A percentile compares a stretch with the other conserved stretches of the same genome.
These are phyloP conservation scores for Rubia yunnanensis DNA, from an alignment of 257 asterid genomes.

Conservation along the genomic window DNA sequence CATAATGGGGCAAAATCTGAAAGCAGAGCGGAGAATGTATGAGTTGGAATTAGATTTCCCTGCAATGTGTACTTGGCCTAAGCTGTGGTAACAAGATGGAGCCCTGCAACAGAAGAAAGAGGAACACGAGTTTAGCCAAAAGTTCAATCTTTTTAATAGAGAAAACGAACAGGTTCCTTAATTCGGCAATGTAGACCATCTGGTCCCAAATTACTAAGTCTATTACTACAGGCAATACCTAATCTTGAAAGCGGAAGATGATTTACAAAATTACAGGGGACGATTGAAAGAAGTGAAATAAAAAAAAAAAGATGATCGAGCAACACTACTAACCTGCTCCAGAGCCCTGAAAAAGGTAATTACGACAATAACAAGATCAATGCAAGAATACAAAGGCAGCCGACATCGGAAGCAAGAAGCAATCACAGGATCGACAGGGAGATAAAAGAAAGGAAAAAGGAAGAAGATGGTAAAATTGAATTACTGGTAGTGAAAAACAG, in stretches of 20 bases:
- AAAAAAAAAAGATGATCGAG: too few relatives aligned
- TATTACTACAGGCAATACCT: not conserved
- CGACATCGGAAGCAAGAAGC: not conserved
- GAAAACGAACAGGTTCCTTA: not conserved
- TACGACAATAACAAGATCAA: not conserved
- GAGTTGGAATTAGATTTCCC: not conserved
- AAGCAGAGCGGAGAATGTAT: not conserved
- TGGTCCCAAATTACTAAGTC: not conserved
- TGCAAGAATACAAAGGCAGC: not conserved
- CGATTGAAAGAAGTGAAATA: not conserved
- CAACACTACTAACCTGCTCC: not conserved
- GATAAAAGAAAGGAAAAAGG: too few relatives aligned
- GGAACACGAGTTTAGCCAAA: not conserved
- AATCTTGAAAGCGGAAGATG: not conserved
- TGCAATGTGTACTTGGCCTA: not conserved
- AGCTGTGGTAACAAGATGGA: not conserved
- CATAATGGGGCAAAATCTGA: not conserved
- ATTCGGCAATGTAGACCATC: not conserved
- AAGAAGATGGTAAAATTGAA: too few relatives aligned
- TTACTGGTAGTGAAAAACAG: not conserved
- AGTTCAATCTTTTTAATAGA: not conserved
- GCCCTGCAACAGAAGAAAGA: constrained; percentile 7
- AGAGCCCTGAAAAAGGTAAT: not conserved
- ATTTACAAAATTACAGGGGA: not conserved
- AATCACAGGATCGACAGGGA: not conserved